Percentiles rank a stretch among this genome's conserved stretches.
Conservation (phyloP, 345 rosid genomes). For the Anacardium occidentale region DNA sequence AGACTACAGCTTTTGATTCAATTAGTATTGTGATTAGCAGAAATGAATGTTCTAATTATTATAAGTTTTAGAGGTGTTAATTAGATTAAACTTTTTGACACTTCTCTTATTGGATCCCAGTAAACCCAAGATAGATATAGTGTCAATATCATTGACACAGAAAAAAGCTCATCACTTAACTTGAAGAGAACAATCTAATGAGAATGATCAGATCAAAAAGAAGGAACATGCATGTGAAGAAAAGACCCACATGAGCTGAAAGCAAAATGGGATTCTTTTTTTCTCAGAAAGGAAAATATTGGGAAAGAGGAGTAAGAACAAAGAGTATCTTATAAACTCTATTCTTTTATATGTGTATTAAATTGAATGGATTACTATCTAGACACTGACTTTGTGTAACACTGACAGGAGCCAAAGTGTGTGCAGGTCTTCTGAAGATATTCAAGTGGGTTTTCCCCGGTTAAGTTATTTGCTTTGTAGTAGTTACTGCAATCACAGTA, state of each 20-base stretch:
- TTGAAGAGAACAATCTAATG: background rate
- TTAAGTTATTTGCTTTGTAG: background rate
- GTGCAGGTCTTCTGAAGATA: background rate
- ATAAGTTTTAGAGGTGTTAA: background rate
- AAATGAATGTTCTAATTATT: background rate
- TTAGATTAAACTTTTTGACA: background rate
- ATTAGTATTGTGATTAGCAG: background rate
- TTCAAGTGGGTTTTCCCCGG: background rate
- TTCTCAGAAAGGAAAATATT: background rate
- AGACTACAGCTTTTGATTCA: background rate
- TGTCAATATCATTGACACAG: background rate
- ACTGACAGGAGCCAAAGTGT: background rate
- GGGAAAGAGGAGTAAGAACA: background rate
- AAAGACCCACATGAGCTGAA: slow-evolving; percentile 21
- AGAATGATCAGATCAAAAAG: slow-evolving; percentile 17
- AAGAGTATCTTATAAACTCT: background rate
- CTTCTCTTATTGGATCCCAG: background rate
- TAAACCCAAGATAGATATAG: background rate
- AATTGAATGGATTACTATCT: background rate
- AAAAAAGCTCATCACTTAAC: background rate
- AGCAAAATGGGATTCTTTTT: background rate
- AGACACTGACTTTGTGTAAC: background rate
- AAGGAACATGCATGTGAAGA: slow-evolving; percentile 22
- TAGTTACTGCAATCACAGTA: background rate
- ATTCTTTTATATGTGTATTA: background rate